Percentiles rank a stretch among this genome's conserved stretches.
phyloP scores from a whole-genome alignment of 2,329 filamentous ascomycete species.

The Daldinia sp. region DNA sequence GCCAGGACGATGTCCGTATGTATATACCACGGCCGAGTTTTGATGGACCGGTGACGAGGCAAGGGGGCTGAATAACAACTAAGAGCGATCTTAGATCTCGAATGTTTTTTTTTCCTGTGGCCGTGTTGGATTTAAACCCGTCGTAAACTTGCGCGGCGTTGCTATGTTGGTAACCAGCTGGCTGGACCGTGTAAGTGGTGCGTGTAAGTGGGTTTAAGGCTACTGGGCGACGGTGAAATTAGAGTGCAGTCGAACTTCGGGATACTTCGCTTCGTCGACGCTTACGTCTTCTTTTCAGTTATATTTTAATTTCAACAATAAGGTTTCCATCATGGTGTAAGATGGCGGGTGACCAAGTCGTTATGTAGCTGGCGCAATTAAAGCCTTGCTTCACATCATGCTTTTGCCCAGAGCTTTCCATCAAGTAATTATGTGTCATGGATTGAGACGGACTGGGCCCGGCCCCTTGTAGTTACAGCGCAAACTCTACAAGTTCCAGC shows the following conservation, averaged over 20 bases:
- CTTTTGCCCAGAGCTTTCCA: conserved; percentile 48
- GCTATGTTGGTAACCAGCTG: conserved; percentile 4
- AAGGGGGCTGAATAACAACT: conserved; percentile 1
- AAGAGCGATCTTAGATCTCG: not conserved
- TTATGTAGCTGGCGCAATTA: conserved; percentile 43
- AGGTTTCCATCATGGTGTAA: conserved; percentile 28
- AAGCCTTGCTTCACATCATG: conserved; percentile 46
- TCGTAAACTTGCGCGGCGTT: conserved; percentile 6
- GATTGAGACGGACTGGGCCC: conserved; percentile 38
- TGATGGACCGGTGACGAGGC: not conserved
- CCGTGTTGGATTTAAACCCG: not conserved
- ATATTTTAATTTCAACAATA: conserved; percentile 35
- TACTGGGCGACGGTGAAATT: not conserved
- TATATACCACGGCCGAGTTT: not conserved
- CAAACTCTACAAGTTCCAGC: conserved; percentile 25
- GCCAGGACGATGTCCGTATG: not conserved
- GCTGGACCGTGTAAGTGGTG: conserved; percentile 6
- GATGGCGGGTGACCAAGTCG: conserved; percentile 33
- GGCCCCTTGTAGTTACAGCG: conserved; percentile 25
- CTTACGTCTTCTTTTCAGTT: conserved; percentile 35
- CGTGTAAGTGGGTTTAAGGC: conserved; percentile 3
- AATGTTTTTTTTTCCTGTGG: not conserved
- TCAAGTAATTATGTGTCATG: conserved; percentile 56
- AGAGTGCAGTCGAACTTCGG: conserved; percentile 1
- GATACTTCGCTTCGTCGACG: conserved; percentile 21